Conservation (phyloP, 2,329 filamentous ascomycete genomes). For the Colletotrichum sp. region DNA sequence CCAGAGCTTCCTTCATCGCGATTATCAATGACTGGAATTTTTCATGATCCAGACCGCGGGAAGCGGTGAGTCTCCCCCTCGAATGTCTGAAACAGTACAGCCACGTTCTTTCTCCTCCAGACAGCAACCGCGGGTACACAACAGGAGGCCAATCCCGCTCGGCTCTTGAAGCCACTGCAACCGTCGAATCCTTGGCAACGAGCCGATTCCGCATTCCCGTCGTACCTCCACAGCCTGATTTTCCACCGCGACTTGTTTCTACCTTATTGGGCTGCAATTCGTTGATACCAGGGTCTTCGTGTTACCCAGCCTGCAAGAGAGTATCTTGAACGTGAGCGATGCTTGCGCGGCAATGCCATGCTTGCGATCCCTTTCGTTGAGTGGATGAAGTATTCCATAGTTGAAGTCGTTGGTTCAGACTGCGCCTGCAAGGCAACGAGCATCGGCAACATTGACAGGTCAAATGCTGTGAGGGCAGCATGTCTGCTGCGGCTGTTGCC, state of each 20-base stretch:
- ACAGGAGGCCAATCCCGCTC: neutral
- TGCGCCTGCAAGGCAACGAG: neutral
- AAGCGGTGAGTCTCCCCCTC: neutral
- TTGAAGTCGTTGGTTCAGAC: neutral
- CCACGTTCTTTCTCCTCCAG: neutral
- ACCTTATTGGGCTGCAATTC: neutral
- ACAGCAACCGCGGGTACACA: neutral
- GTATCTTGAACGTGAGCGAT: neutral
- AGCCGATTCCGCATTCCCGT: neutral
- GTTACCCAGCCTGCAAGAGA: neutral
- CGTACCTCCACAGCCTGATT: neutral
- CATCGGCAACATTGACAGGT: neutral
- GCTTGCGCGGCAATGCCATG: neutral
- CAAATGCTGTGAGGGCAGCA: neutral
- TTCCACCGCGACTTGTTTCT: neutral
- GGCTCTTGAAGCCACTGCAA: neutral
- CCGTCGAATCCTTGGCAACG: neutral
- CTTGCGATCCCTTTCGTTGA: neutral
- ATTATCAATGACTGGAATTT: neutral
- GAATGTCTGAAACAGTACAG: neutral
- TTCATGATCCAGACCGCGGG: neutral
- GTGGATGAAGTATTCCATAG: fast-evolving
- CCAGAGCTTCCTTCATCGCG: neutral
- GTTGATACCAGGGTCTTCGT: neutral
- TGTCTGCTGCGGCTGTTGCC: neutral